Base-by-base conservation (phyloP, 2,329 filamentous ascomycete genomes). In the Laburnicola sp. region DNA sequence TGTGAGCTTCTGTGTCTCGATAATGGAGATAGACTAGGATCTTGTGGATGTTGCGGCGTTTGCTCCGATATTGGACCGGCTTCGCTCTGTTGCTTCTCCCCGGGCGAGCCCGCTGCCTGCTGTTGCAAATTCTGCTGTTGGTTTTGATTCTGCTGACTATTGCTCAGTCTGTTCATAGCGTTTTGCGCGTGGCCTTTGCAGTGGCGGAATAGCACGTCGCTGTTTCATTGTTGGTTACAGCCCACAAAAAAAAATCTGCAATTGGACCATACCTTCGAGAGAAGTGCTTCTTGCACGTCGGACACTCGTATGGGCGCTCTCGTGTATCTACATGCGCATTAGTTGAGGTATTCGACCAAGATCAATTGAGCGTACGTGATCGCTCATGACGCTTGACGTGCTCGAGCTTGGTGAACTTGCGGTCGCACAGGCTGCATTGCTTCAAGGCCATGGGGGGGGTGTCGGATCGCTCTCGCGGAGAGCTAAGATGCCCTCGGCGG, bases 381-480 rank as follows among this genome's bases (percentile, higher is more conserved):
- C 79, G 74, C 62, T 81, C 78, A 65, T 82, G 80, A 36, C 79
- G 75, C 63, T 81, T 81, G 59, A 79, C 77, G 66, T 82, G 79
- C 62, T 81, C 79, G 27, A 77, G 79, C 67, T 82, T 82, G 54
- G 78, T 80, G 70, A 82, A 82, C 54, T 76, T 78, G 55, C 79
- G 76, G 56, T 80, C 79, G 72, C 79, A 82, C 62, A 70, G 63
- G 57, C 68, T 71, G 63, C 70, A 73, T 58, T 72, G 70, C 47
- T 73, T 73, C 57, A 73, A 53, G 58, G 70, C 67, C 70, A 73
- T 72, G 53, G 40, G 47, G 51, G 45, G 48, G 27, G 53, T 46
- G 25, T 44, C 31, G 26, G 16, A 27, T 23, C 44, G 48, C 42
- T 54, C 35, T 40, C 30, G 50, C 16, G 31, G 46, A 45, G 38